Evolutionary conservation across 2,329 filamentous ascomycete genomes (phyloP), one percentile per base, ranked within the genome.

Genomic region (Penicillium olsonii): DNA sequence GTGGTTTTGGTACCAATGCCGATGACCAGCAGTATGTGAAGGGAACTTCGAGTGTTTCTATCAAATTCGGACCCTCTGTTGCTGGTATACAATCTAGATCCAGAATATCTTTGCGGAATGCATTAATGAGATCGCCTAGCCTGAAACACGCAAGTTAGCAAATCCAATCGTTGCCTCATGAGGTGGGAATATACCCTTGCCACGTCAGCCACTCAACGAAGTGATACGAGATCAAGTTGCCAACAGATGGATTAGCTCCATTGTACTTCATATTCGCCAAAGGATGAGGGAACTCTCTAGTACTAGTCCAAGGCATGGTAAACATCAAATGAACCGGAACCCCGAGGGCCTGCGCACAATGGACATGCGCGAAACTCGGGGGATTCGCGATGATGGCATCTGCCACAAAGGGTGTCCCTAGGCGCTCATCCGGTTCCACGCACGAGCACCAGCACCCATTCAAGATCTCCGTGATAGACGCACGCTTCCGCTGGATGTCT

Each of bases 321-420:
- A 76, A 75, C 42, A 79, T 70, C 58, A 79, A 69, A 52, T 78
- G 75, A 11, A 79, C 50, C 8, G 76, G 76, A n/a, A 78, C 68
- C 1, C 68, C 69, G 14, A 79, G 68, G 39, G 69, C 71, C 54
- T 79, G 67, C 1, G 76, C 76, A 52, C 75, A 78, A 48, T 78
- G 75, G 7, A 78, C 69, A 53, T 78, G 76, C 0, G 73, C 75
- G 63, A 77, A 74, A 1, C 68, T 74, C 1, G 76, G 75, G 2
- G 77, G 76, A 29, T 79, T 79, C 3, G 77, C 77, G 33, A 79
- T 78, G 41, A 79, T 79, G 9, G 70, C 68, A 47, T 79, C 73
- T 2, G 77, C 77, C 17, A 79, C 65, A 50, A 79, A 79, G 3
- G 74, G 72, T 26, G 60, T 9, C 42, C 35, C 5, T 48, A 31